Evolutionary conservation across 2,329 filamentous ascomycete genomes (phyloP).

Genomic region (Coniochaeta sp.): DNA sequence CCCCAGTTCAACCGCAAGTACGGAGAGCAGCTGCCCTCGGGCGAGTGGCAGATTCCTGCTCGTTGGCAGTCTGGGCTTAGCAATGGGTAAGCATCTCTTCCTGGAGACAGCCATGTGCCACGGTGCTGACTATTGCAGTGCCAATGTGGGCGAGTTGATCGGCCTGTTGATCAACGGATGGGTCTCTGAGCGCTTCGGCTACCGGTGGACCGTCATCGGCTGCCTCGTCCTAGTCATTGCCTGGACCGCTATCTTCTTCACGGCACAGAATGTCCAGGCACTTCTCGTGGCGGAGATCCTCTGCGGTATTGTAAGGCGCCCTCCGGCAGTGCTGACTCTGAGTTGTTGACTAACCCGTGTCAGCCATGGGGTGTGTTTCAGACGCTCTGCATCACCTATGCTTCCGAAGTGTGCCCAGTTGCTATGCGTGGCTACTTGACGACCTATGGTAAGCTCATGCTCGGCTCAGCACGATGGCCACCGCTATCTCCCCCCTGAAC

Average conservation of each 20-base stretch:
- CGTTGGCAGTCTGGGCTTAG: constrained; percentile 28
- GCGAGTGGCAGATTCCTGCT: constrained; percentile 22
- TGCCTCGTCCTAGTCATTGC: constrained; percentile 46
- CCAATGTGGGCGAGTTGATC: constrained; percentile 56
- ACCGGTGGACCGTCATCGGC: constrained; percentile 55
- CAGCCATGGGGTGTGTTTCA: constrained; percentile 26
- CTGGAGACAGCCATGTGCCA: too few species aligned
- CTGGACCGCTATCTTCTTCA: constrained; percentile 60
- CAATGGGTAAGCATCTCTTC: constrained; percentile 6
- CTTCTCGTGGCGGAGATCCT: constrained; percentile 56
- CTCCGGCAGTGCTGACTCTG: background rate
- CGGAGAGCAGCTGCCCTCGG: constrained; percentile 15
- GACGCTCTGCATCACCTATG: constrained; percentile 30
- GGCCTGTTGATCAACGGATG: constrained; percentile 61
- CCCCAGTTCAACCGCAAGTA: constrained; percentile 15
- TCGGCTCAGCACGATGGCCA: background rate
- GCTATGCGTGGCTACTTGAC: constrained; percentile 33
- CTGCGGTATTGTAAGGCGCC: constrained; percentile 40
- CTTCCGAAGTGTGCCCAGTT: constrained; percentile 27
- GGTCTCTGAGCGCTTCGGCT: constrained; percentile 61
- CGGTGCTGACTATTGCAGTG: constrained; percentile 12
- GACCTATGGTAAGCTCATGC: background rate
- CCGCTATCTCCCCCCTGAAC: background rate
- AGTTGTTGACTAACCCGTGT: background rate
- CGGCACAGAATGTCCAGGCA: constrained; percentile 50